These are phyloP conservation scores for Lenwebbia sp. DNA, from an alignment of 345 rosid genomes.

Conservation along the genomic window DNA sequence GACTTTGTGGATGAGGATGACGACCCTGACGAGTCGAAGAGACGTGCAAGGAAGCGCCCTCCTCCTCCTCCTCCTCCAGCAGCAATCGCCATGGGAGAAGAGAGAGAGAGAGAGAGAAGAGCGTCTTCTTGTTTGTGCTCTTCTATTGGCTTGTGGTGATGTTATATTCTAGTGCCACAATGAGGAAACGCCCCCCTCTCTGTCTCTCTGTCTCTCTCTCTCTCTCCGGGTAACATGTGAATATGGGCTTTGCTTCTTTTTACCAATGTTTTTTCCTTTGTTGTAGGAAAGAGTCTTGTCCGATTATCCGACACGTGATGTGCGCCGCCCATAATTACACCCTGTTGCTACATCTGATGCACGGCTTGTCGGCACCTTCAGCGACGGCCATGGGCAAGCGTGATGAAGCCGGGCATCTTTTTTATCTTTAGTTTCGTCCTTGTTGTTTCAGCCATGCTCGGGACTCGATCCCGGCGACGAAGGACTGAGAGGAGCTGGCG, in stretches of 20 bases:
- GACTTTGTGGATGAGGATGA: neutral
- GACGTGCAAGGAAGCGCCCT: neutral
- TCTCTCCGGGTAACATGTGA: neutral
- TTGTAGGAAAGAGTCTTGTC: neutral
- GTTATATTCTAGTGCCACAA: neutral
- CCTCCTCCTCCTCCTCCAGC: neutral
- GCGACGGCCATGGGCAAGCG: neutral
- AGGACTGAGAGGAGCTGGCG: neutral
- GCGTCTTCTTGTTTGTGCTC: neutral
- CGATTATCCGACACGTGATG: neutral
- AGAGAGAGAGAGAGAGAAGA: neutral
- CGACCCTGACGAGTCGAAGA: neutral
- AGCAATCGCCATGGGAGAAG: neutral
- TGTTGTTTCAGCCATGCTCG: neutral
- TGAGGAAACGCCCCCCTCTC: neutral
- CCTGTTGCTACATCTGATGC: no score
- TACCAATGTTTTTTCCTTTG: neutral
- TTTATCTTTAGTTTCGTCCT: neutral
- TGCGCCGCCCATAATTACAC: no score
- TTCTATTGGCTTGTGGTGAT: neutral
- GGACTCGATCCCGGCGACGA: neutral
- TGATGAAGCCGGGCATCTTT: neutral
- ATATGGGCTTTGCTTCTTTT: neutral
- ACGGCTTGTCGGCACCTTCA: no score
- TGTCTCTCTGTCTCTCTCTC: no score